Percentiles rank a stretch among this genome's conserved stretches.
These are phyloP conservation scores for Spizellomyces punctatus DNA, from an alignment of 192 early-diverging fungal genomes.

Conservation along the genomic window DNA sequence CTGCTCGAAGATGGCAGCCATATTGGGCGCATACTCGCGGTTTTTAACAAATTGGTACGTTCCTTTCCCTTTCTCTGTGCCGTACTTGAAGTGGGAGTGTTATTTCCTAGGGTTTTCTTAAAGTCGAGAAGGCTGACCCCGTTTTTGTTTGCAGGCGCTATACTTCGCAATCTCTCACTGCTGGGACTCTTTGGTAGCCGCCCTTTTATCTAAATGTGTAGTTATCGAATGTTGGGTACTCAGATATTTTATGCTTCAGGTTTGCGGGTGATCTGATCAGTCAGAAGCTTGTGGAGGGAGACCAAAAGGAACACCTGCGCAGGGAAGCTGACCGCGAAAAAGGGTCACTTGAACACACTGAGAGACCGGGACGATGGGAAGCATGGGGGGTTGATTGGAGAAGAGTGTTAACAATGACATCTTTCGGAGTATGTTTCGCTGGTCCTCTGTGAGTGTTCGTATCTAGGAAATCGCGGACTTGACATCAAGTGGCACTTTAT, in stretches of 20 bases:
- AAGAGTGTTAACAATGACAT: constrained; percentile 38
- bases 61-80: not conserved
- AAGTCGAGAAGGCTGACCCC: too few species aligned
- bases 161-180: constrained; percentile 25
- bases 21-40: constrained; percentile 21
- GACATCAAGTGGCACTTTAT: too few species aligned
- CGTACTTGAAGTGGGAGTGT: not conserved
- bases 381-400: constrained; percentile 31
- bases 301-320: constrained; percentile 1
- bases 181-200: constrained; percentile 29
- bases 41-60: constrained; percentile 29
- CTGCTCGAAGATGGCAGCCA: constrained; percentile 5
- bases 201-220: not conserved
- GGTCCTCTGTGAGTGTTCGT: constrained; percentile 31
- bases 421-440: constrained; percentile 42
- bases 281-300: constrained; percentile 31
- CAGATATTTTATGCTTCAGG: constrained; percentile 21
- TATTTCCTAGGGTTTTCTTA: not conserved
- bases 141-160: constrained; percentile 27
- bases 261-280: constrained; percentile 39
- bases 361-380: constrained; percentile 1
- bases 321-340: not conserved
- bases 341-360: not conserved
- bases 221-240: not conserved
- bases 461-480: not conserved